Evolutionary conservation across 177 flowering plant species (phyloP).

Genomic region (Tripterygium wilfordii): DNA sequence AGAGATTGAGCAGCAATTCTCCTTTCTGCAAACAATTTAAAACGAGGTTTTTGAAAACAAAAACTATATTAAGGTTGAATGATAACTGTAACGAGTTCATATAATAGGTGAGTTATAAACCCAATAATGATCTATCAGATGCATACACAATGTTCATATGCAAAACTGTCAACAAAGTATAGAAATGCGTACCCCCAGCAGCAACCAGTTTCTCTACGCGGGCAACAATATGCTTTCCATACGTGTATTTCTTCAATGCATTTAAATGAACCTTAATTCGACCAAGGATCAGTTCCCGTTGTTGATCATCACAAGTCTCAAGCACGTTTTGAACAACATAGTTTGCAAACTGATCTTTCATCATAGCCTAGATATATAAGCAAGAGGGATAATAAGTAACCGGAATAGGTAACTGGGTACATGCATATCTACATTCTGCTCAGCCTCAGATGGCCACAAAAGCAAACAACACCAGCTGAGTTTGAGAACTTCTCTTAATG

Average conservation of each 20-base stretch:
- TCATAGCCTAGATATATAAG: slow-evolving; percentile 66
- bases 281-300: slow-evolving; percentile 82
- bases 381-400: neutral
- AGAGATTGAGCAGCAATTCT: slow-evolving; percentile 47
- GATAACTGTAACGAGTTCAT: neutral
- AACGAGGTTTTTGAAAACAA: no score
- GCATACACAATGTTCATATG: no score
- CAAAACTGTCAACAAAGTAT: no score
- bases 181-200: slow-evolving; percentile 75
- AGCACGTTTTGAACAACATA: slow-evolving; percentile 98
- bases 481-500: no score
- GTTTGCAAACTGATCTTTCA: slow-evolving; percentile 99
- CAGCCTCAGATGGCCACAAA: no score
- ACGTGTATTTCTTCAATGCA: slow-evolving; percentile 98
- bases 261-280: slow-evolving; percentile 93
- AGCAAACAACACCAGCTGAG: no score
- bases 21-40: slow-evolving; percentile 37
- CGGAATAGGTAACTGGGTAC: no score
- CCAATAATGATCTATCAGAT: no score
- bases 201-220: slow-evolving; percentile 99
- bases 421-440: no score
- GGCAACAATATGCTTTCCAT: slow-evolving; percentile 98
- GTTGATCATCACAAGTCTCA: slow-evolving; percentile 95
- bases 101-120: no score
- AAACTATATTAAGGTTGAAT: neutral